Evolutionary conservation across 225 moss, liverwort and hornwort genomes (phyloP), one percentile per base, ranked within the genome.

Genomic region (Sphagnum tenellum): DNA sequence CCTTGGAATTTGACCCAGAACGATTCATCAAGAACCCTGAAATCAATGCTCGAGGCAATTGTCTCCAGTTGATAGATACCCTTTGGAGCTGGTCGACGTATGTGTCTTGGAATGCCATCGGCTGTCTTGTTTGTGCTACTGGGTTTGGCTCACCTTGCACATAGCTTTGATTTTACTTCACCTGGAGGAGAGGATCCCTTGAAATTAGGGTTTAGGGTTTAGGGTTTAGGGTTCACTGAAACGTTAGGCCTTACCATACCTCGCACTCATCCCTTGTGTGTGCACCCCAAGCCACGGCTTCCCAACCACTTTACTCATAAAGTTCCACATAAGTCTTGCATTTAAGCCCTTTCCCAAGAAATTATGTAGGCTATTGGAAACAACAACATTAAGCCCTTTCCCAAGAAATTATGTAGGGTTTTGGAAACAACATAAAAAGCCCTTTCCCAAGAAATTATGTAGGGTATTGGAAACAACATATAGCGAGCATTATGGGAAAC

Each of bases 131-230:
- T 68, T 11, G 57, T 74, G 8, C 68, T 73, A 64, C 68, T 67
- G 67, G 69, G 73, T 1, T 12, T 78, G 4, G 64, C 65, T 45
- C n/a, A 66, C 4, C 62, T 81, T 4, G 51, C 68, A n/a, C 81
- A 81, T 12, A 59, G 65, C 2, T 81, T 80, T 5, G 56, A 67
- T 2, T 81, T 68, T 74, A 57, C 69, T 44, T 70, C 74, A 3
- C 78, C 78, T 2, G 12, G 13, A 0, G 71, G 71, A 0, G 47
- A 65, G 48, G 65, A 49, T 45, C 60, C 12, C 61, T 0, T 45
- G 74, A 46, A 71, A 46, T 3, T 72, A 51, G 74, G 78, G 61
- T 53, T 62, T 75, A 74, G n/a, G 81, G n/a, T n/a, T n/a, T n/a
- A n/a, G n/a, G n/a, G n/a, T n/a, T n/a, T n/a, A n/a, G n/a, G n/a